Evolutionary conservation across 2,329 filamentous ascomycete species (phyloP).

Genomic region (Stachybotrys chlorohalonatus): DNA sequence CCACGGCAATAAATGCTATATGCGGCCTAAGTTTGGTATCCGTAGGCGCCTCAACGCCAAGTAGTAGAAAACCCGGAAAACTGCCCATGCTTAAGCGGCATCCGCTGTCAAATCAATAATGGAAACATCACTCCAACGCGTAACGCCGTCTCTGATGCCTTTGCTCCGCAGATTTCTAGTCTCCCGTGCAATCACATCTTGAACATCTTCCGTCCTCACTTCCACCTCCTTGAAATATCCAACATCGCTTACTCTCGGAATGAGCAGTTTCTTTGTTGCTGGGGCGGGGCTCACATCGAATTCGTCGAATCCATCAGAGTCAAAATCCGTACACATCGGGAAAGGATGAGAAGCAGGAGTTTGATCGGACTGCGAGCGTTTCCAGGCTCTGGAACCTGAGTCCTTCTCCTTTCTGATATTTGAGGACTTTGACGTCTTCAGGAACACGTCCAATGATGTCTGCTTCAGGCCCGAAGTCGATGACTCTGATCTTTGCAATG

Average conservation of each 20-base stretch:
- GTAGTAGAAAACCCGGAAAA: too few species aligned
- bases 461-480: slow-evolving; percentile 18
- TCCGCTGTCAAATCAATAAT: slow-evolving; percentile 23
- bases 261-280: slow-evolving; percentile 27
- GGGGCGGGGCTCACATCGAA: not conserved
- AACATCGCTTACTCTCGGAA: slow-evolving; percentile 23
- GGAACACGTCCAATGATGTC: slow-evolving; percentile 16
- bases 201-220: slow-evolving; percentile 14
- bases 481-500: slow-evolving; percentile 2
- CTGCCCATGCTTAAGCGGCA: slow-evolving; percentile 1
- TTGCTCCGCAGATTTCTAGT: slow-evolving; percentile 5
- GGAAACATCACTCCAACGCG: slow-evolving; percentile 21
- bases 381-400: not conserved
- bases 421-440: not conserved
- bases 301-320: not conserved
- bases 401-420: not conserved
- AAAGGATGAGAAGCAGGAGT: not conserved
- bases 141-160: slow-evolving; percentile 8
- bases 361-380: not conserved
- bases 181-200: slow-evolving; percentile 13
- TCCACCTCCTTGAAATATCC: slow-evolving; percentile 29
- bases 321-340: not conserved
- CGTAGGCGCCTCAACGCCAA: too few species aligned
- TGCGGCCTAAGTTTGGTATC: too few species aligned
- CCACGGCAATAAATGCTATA: not conserved